Evolutionary conservation across 805 yeast genomes (phyloP).

Genomic region (Suhomyces canberraensis): DNA sequence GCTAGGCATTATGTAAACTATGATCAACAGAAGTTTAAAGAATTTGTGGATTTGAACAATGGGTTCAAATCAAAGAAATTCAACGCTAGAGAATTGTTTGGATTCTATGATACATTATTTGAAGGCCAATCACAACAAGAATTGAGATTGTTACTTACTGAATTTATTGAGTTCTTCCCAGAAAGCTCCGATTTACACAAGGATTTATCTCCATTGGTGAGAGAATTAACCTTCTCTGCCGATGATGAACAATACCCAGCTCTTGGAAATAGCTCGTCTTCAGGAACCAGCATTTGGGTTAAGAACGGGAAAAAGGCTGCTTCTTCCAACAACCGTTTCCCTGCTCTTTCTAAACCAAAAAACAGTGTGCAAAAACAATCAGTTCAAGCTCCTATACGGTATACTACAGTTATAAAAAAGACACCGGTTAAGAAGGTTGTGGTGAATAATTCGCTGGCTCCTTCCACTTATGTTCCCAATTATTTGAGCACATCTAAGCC

Average conservation of each 20-base stretch:
- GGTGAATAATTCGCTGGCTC: constrained; percentile 16
- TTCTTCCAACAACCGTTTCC: constrained; percentile 26
- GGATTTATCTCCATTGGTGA: constrained; percentile 29
- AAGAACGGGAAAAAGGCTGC: constrained; percentile 9
- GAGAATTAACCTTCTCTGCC: constrained; percentile 17
- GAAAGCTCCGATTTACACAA: constrained; percentile 42
- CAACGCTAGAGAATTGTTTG: constrained; percentile 46
- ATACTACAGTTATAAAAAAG: constrained; percentile 31
- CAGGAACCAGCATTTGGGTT: constrained; percentile 13
- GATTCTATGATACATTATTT: constrained; percentile 49
- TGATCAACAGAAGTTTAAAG: constrained; percentile 41
- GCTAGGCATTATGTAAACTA: constrained; percentile 76
- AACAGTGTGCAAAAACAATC: constrained; percentile 12
- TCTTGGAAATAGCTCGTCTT: constrained; percentile 25
- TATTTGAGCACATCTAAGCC: constrained; percentile 26
- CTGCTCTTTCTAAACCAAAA: constrained; percentile 32
- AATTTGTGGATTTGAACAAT: constrained; percentile 50
- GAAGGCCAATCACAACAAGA: constrained; percentile 42
- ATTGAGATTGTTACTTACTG: constrained; percentile 54
- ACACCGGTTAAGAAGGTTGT: constrained; percentile 10
- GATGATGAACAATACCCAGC: constrained; percentile 48
- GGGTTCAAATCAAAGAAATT: constrained; percentile 45
- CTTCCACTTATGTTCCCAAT: constrained; percentile 25
- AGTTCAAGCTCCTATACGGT: constrained; percentile 27
- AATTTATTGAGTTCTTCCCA: constrained; percentile 56